phyloP scores from a whole-genome alignment of 352 stramenopile species.

The Thalassiosira sp. region DNA sequence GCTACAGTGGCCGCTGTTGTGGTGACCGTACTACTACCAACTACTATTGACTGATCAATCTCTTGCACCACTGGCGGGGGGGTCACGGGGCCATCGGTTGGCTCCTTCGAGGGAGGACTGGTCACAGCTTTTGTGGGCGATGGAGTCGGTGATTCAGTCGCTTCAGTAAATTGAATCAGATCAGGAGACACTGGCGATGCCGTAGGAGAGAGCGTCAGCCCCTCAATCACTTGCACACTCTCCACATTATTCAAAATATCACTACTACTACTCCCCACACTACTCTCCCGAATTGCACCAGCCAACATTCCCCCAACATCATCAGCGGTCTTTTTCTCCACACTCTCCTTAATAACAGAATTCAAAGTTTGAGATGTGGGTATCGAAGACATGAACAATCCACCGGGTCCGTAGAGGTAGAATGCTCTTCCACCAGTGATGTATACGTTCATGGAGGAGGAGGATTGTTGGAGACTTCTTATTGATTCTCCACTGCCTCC shows the following conservation, averaged over 20 bases:
- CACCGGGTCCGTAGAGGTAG: background rate
- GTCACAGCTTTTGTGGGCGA: background rate
- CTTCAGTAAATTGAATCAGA: background rate
- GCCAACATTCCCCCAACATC: conserved; percentile 1
- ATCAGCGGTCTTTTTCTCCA: background rate
- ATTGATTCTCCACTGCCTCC: too few relatives aligned
- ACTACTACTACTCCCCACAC: background rate
- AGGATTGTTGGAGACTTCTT: too few relatives aligned
- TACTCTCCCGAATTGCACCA: background rate
- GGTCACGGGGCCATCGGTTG: too few relatives aligned
- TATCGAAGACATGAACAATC: background rate
- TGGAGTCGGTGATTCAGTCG: background rate
- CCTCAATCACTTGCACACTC: background rate
- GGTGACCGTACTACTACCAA: too few relatives aligned
- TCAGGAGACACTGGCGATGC: background rate
- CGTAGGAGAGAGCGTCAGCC: background rate
- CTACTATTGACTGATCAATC: too few relatives aligned
- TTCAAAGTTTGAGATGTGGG: background rate
- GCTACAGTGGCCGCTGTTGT: background rate
- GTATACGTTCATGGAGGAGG: background rate
- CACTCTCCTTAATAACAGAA: background rate
- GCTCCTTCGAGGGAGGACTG: background rate
- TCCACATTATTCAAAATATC: background rate
- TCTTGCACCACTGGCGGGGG: too few relatives aligned
- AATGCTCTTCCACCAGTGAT: background rate